These are phyloP conservation scores for Dentiscutata heterogama DNA, from an alignment of 371 early-diverging fungal genomes.

Conservation along the genomic window DNA sequence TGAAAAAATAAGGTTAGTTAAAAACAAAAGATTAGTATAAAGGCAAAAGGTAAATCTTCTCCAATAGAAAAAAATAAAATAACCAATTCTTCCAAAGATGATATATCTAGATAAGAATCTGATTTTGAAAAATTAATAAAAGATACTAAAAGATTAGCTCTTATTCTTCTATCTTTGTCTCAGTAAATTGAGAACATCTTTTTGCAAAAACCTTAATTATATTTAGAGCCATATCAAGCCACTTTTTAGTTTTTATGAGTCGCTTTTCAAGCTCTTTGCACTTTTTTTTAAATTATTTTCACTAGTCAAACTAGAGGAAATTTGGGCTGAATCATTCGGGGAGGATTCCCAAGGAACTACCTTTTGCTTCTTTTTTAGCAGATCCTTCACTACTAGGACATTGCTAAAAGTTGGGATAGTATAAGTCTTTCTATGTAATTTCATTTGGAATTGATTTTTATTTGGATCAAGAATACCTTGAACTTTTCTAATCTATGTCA, in stretches of 20 bases:
- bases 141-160: conserved; percentile 30
- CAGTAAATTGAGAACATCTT: conserved; percentile 4
- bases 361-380: neutral
- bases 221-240: conserved; percentile 10
- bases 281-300: neutral
- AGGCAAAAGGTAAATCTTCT: too few relatives aligned
- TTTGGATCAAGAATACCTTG: neutral
- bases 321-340: too few relatives aligned
- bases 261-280: conserved; percentile 18
- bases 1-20: too few relatives aligned
- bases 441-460: too few relatives aligned
- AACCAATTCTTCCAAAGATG: neutral
- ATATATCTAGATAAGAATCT: conserved; percentile 18
- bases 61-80: too few relatives aligned
- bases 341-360: neutral
- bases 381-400: neutral
- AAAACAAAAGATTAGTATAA: too few relatives aligned
- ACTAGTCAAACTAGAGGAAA: neutral
- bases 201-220: neutral
- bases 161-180: neutral
- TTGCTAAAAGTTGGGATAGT: neutral
- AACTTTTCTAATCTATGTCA: neutral
- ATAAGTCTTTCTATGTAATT: too few relatives aligned
- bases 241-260: conserved; percentile 9
- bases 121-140: conserved; percentile 23